Evolutionary conservation across 352 stramenopile species (phyloP).

Genomic region (Phytophthora agathidicida): DNA sequence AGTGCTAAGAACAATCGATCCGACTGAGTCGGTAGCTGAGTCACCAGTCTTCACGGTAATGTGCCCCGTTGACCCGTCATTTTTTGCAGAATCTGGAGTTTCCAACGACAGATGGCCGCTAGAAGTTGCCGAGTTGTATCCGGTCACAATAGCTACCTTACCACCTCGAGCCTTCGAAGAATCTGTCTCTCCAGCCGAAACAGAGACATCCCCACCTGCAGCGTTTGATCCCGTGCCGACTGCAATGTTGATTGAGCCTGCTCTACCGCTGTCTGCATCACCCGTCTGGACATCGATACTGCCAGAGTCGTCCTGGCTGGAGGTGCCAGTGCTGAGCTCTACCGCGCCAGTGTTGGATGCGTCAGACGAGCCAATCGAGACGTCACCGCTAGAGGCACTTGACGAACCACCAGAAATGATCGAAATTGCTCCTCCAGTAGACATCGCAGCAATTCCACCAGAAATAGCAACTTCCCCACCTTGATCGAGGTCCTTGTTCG

Average conservation of each 20-base stretch:
- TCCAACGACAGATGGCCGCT: slow-evolving; percentile 50
- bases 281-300: slow-evolving; percentile 52
- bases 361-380: slow-evolving; percentile 45
- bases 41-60: slow-evolving; percentile 48
- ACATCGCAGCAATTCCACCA: slow-evolving; percentile 46
- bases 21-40: slow-evolving; percentile 35
- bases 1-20: slow-evolving; percentile 54
- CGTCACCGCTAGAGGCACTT: slow-evolving; percentile 46
- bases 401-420: slow-evolving; percentile 49
- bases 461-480: slow-evolving; percentile 42
- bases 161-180: slow-evolving; percentile 41
- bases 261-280: slow-evolving; percentile 37
- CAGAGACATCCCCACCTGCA: slow-evolving; percentile 45
- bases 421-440: slow-evolving; percentile 48
- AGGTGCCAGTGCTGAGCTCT: slow-evolving; percentile 38
- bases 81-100: slow-evolving; percentile 43
- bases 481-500: slow-evolving; percentile 42
- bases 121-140: slow-evolving; percentile 42
- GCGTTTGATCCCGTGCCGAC: slow-evolving; percentile 44
- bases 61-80: slow-evolving; percentile 44
- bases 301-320: slow-evolving; percentile 47
- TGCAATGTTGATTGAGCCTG: slow-evolving; percentile 50
- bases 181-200: slow-evolving; percentile 47
- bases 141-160: slow-evolving; percentile 47
- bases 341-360: slow-evolving; percentile 41